Base-by-base conservation (phyloP, 805 yeast species). In the Jamesozyma rosinii region DNA sequence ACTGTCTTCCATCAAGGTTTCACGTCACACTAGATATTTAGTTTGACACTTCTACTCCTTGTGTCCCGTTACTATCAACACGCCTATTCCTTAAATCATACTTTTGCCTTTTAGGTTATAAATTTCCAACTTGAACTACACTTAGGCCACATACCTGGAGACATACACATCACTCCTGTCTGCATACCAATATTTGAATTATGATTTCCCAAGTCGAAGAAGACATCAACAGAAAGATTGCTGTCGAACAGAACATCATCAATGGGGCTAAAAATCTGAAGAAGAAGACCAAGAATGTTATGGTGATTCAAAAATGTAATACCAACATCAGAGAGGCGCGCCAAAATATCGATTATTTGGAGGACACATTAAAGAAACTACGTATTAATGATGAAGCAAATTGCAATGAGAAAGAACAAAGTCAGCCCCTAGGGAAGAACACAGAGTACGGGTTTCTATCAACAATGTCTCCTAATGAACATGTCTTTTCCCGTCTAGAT, bases 251-350 rank as follows among this genome's bases (percentile, higher is more conserved):
- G 56, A 88, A 85, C 58, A 81, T 90, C 64, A 86, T 90, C 38
- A 80, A 77, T 47, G 97, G 97, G 43, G 92, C 95, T 43, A 79
- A 83, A 45, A 75, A 82, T 48, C 68, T 92, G 68, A 79, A 85
- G 60, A 79, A 80, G 59, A 79, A 79, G 50, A 85, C 97, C 11
- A 66, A 72, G 48, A 92, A 92, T 64, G 71, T 82, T 31, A 77
- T 76, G 52, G 96, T 90, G 38, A 87, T 89, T 52, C 94, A 86
- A 61, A 80, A 83, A 59, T 89, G 97, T 69, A 89, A 87, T 65
- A 78, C 87, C 22, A 86, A 82, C 55, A 88, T 92, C 52, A 71
- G 90, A 49, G 98, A 92, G 56, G 89, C 97, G 2, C 86, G 85
- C 57, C 80, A 86, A 51, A 92, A 90, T 63, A 83, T 92, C 51